A percentile compares a stretch with the other conserved stretches of the same genome.
phyloP scores from a whole-genome alignment of 1,284 basidiomycete genomes.

The Ceratobasidium sp. region DNA sequence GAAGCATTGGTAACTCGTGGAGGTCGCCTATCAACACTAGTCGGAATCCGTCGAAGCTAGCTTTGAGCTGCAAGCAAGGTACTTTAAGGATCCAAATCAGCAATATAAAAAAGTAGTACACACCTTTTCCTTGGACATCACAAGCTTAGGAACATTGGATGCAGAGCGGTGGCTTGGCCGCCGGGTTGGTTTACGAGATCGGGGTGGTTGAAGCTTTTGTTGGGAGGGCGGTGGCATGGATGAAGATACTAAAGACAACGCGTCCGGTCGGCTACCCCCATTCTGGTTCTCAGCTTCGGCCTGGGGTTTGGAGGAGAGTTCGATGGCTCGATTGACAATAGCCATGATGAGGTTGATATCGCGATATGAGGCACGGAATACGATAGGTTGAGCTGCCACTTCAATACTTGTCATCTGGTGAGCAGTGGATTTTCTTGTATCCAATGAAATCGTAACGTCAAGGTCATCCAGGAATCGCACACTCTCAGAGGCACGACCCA shows the following conservation, averaged over 20 bases:
- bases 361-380: conserved; percentile 91
- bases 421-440: conserved; percentile 75
- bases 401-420: conserved; percentile 88
- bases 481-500: conserved; percentile 85
- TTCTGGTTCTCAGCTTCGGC: conserved; percentile 23
- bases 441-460: conserved; percentile 86
- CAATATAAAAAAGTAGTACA: conserved; percentile 38
- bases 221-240: conserved; percentile 19
- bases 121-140: conserved; percentile 84
- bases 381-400: conserved; percentile 76
- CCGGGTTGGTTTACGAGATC: conserved; percentile 25
- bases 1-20: conserved; percentile 93
- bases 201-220: conserved; percentile 14
- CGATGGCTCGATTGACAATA: conserved; percentile 88
- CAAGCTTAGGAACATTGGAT: conserved; percentile 57
- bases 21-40: conserved; percentile 94
- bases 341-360: conserved; percentile 91
- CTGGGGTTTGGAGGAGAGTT: conserved; percentile 58
- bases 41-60: conserved; percentile 88
- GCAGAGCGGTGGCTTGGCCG: conserved; percentile 25
- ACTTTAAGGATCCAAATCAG: neutral
- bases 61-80: conserved; percentile 69
- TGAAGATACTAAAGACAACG: conserved; percentile 3
- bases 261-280: neutral
- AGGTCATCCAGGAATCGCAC: conserved; percentile 95